Conservation (phyloP, 345 rosid species). For the Geranium rotundifolium region DNA sequence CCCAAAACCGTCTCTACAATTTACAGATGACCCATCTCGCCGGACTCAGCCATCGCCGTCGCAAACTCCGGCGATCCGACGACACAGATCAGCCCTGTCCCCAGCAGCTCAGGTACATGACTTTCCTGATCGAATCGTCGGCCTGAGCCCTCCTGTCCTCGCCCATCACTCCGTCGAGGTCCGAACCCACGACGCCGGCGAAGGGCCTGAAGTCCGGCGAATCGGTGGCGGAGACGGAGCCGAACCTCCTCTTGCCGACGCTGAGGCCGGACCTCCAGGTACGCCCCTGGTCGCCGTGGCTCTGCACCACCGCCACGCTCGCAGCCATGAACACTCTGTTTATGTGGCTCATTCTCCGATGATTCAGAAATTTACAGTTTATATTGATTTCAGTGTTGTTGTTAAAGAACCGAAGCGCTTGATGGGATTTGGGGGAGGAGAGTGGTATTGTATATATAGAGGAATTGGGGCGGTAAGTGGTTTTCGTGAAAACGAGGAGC, state of each 20-base stretch:
- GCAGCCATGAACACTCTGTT: not conserved
- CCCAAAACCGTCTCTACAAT: not conserved
- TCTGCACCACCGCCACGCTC: not conserved
- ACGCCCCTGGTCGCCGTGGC: not conserved
- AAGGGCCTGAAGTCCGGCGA: conserved; percentile 46
- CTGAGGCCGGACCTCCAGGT: not conserved
- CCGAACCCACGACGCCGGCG: conserved; percentile 29
- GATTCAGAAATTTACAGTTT: not conserved
- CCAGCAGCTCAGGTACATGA: not conserved
- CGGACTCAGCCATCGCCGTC: not conserved
- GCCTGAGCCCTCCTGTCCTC: not conserved
- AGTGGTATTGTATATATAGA: too few relatives aligned
- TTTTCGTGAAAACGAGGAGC: too few relatives aligned
- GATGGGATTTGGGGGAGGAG: too few relatives aligned
- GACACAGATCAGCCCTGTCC: not conserved
- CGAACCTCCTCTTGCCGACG: not conserved
- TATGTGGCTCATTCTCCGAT: not conserved
- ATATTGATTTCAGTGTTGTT: not conserved
- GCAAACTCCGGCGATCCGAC: not conserved
- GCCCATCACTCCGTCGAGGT: conserved; percentile 15
- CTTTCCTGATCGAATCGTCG: not conserved
- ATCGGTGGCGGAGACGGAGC: not conserved
- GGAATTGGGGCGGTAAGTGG: too few relatives aligned
- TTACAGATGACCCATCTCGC: not conserved
- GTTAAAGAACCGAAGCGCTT: not conserved